Evolutionary conservation across 495 filamentous ascomycete species (phyloP), one percentile per base, ranked within the genome.

Genomic region (Lasiosphaeris hirsuta): DNA sequence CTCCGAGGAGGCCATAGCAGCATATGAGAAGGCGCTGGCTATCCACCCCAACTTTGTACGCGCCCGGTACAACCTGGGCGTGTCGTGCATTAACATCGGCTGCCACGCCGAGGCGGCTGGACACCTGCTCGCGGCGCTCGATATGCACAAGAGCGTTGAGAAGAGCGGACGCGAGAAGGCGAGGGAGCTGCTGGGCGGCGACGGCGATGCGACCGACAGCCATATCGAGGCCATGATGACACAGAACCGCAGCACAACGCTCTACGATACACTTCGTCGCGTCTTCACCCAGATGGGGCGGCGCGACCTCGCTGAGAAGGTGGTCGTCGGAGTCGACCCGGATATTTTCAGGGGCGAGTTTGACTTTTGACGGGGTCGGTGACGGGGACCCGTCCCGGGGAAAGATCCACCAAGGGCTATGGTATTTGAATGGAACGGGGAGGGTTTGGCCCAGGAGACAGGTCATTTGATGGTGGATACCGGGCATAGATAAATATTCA

Each of bases 91-190:
- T 69, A 98, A 98, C 72, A 96, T 98, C 58, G 92, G 92, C 17
- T 96, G 92, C 72, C 92, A 88, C 66, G 85, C 86, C 14, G 90
- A 97, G 75, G 94, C 94, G 0, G 94, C 95, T 4, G 88, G 91
- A 61, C 94, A 98, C 71, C 81, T 98, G n/a, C 82, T 98, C 0
- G 90, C 92, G 2, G 92, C 93, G 1, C 73, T 98, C 41, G 85
- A 85, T n/a, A 97, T 98, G 94, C 94, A 98, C 79, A 90, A 92
- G 63, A 86, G 93, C 7, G 89, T 96, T 1, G 94, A 96, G 75
- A 79, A 84, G 63, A 88, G 92, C 69, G 89, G 90, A 3, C 78
- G 88, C 46, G 87, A 96, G 66, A 86, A 89, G 60, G 92, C 90
- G 11, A 74, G 86, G 18, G 87, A 96, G 69, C 85, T 96, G n/a